phyloP scores from a whole-genome alignment of 1,284 basidiomycete species.

The Trichosporon coremiiforme region DNA sequence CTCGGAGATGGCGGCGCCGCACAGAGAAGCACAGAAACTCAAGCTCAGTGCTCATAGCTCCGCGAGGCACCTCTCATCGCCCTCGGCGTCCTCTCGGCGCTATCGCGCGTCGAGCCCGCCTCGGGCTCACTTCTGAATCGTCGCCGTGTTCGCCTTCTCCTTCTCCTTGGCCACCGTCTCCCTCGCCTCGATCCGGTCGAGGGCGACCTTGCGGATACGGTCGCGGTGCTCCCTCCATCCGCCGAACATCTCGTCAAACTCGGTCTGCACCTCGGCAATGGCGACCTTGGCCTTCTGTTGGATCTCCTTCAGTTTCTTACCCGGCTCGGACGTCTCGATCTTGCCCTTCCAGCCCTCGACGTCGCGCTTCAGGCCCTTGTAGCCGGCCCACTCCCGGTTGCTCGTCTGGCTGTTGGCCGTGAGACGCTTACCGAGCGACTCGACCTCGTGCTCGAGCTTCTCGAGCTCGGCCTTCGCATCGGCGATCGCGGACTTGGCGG shows the following conservation, averaged over 20 bases:
- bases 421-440: conserved; percentile 42
- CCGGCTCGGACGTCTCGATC: conserved; percentile 33
- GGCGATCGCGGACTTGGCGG: conserved; percentile 34
- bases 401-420: conserved; percentile 29
- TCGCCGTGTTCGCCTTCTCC: neutral
- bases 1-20: too few species aligned
- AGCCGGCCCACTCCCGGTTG: conserved; percentile 46
- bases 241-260: conserved; percentile 48
- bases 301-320: conserved; percentile 33
- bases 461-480: conserved; percentile 38
- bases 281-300: conserved; percentile 29
- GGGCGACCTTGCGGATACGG: conserved; percentile 38
- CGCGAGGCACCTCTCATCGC: too few species aligned
- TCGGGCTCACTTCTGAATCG: neutral
- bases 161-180: conserved; percentile 30
- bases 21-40: too few species aligned
- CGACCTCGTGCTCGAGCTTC: conserved; percentile 37
- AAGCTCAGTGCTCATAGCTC: too few species aligned
- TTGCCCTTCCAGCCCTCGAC: conserved; percentile 43
- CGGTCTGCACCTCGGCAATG: conserved; percentile 36
- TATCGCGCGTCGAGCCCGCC: too few species aligned
- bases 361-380: conserved; percentile 41
- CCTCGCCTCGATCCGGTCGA: conserved; percentile 45
- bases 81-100: too few species aligned
- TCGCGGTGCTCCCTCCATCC: conserved; percentile 38